These are phyloP conservation scores for Kuraishia borneana DNA, from an alignment of 805 yeast species.

Conservation along the genomic window DNA sequence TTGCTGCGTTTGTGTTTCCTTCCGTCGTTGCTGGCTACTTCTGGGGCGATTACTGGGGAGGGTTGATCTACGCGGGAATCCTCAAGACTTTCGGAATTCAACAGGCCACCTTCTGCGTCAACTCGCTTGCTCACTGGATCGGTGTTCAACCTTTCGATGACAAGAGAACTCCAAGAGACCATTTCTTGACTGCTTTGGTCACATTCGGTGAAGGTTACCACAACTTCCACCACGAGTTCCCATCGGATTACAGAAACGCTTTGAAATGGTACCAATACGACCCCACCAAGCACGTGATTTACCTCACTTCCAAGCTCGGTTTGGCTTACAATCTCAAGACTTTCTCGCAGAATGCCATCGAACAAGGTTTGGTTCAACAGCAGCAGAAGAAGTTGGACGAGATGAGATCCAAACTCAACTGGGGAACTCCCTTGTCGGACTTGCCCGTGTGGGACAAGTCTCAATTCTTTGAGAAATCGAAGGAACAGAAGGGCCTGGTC, in stretches of 20 bases:
- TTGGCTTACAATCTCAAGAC: conserved; percentile 46
- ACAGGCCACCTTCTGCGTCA: conserved; percentile 67
- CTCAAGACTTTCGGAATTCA: conserved; percentile 63
- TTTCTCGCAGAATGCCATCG: conserved; percentile 48
- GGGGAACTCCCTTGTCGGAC: conserved; percentile 92
- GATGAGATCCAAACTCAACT: conserved; percentile 66
- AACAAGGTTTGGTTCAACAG: conserved; percentile 68
- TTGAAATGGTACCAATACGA: conserved; percentile 66
- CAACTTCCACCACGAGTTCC: conserved; percentile 93
- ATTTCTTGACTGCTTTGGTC: conserved; percentile 45
- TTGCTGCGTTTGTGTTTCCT: conserved; percentile 53
- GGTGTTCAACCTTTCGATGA: conserved; percentile 70
- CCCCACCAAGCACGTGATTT: conserved; percentile 75
- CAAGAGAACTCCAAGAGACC: conserved; percentile 64
- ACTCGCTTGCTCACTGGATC: conserved; percentile 73
- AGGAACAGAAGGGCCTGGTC: conserved; percentile 39
- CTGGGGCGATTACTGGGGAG: conserved; percentile 72
- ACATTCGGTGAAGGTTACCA: conserved; percentile 89
- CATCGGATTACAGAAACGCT: conserved; percentile 78
- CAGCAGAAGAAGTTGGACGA: conserved; percentile 72
- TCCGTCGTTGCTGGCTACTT: conserved; percentile 47
- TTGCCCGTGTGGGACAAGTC: conserved; percentile 54
- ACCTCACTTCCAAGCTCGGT: conserved; percentile 38
- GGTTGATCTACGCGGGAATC: conserved; percentile 70
- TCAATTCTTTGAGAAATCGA: conserved; percentile 21